Base-by-base conservation (phyloP, 1,284 basidiomycete genomes). In the Puccinia novopanici region DNA sequence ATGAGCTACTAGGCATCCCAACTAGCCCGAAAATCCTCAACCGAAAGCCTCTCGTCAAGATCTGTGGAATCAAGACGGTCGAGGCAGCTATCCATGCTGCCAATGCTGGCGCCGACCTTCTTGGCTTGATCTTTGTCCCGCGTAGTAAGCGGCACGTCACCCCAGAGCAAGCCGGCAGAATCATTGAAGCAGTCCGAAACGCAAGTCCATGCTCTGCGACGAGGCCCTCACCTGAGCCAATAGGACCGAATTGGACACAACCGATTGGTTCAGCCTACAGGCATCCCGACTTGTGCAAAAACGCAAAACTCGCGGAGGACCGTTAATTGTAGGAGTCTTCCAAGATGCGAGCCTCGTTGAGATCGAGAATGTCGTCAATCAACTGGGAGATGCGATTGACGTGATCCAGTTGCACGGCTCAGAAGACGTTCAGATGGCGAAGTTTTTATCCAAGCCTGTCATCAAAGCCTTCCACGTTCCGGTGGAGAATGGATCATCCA, bases 121-220 rank as follows among this genome's bases (percentile, higher is more conserved):
- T 98, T 42, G 95, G 95, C 3, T 86, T 97, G 82, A 90, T 96
- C 87, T 93, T 97, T 83, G 94, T 91, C 4, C 88, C 90, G 10
- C 89, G 87, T 6, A 91, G 91, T 77, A 93, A 92, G 86, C 90
- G 94, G 45, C 85, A 85, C 79, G 87, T 96, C 79, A 87, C 89
- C 42, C 84, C 91, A 15, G 88, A 89, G 22, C 88, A 88, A 42
- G 95, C 93, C 0, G 89, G 88, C 80, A 87, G 89, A 54, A 93
- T 97, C 81, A 89, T 92, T 8, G 85, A 88, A 34, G 88, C 89
- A n/a, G 88, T 97, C 27, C 91, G 89, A 22, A 27, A 65, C 19
- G 67, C 75, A 52, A 37, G 30, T n/a, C 19, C 9, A 24, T n/a
- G 34, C 17, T 42, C 24, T 5, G 8, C 63, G n/a, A 67, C 6